Evolutionary conservation across 129 eudicot genomes (phyloP).

Genomic region (Rutidosis leptorrhynchoides): DNA sequence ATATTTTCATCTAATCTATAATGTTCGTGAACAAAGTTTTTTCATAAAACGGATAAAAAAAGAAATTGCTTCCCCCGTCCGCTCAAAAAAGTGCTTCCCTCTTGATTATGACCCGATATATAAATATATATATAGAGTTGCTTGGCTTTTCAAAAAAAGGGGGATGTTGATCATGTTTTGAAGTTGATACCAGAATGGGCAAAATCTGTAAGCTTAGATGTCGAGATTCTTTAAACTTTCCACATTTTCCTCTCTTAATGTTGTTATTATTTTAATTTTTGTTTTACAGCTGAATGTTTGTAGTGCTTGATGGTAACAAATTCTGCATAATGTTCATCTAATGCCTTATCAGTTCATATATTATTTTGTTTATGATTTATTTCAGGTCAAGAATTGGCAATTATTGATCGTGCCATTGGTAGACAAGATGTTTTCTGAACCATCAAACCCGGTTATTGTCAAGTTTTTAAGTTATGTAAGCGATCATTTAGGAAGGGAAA

Average conservation of each 20-base stretch:
- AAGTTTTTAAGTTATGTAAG: slow-evolving; percentile 72
- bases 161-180: slow-evolving; percentile 61
- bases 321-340: not conserved
- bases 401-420: slow-evolving; percentile 52
- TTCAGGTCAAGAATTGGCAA: slow-evolving; percentile 81
- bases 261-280: too few relatives aligned
- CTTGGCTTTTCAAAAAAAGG: too few relatives aligned
- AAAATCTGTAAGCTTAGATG: slow-evolving; percentile 53
- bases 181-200: slow-evolving; percentile 84
- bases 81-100: too few relatives aligned
- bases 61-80: too few relatives aligned
- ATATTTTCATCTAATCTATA: too few relatives aligned
- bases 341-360: not conserved
- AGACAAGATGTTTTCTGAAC: slow-evolving; percentile 76
- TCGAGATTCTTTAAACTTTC: slow-evolving; percentile 18
- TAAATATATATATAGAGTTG: too few relatives aligned
- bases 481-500: slow-evolving; percentile 63
- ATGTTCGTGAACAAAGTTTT: too few relatives aligned
- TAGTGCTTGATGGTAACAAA: not conserved
- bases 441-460: slow-evolving; percentile 74
- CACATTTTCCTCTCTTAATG: too few relatives aligned
- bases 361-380: slow-evolving; percentile 6
- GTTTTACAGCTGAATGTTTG: not conserved
- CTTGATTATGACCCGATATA: too few relatives aligned
- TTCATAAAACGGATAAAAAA: too few relatives aligned